phyloP scores from a whole-genome alignment of 2,329 filamentous ascomycete species.

The Stemphylium lycopersici region DNA sequence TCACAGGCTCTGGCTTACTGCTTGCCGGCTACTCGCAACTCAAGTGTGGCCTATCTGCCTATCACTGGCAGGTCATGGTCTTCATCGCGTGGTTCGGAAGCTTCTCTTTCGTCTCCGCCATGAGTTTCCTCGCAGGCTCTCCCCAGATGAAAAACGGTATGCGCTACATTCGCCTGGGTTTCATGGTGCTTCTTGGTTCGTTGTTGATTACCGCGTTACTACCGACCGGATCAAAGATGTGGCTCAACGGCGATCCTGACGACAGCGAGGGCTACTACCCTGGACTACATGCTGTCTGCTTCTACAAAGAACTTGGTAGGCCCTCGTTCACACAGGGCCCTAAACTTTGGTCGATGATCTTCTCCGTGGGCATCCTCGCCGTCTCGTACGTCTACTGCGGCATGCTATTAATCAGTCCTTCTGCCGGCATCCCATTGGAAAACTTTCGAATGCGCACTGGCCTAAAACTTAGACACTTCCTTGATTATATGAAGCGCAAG shows the following conservation, averaged over 20 bases:
- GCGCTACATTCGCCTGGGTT: conserved; percentile 24
- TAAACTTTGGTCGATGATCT: conserved; percentile 32
- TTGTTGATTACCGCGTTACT: conserved; percentile 29
- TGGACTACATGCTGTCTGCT: conserved; percentile 25
- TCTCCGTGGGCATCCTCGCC: conserved; percentile 28
- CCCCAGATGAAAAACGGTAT: conserved; percentile 29
- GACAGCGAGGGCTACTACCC: conserved; percentile 30
- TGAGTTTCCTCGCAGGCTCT: conserved; percentile 29
- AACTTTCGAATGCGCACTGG: conserved; percentile 24
- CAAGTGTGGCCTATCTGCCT: conserved; percentile 31
- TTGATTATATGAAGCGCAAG: conserved; percentile 18
- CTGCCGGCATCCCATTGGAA: conserved; percentile 14
- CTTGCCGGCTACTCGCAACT: conserved; percentile 30
- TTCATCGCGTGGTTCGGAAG: conserved; percentile 33
- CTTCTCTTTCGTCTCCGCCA: conserved; percentile 28
- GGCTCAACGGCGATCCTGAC: conserved; percentile 22
- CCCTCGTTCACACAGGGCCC: conserved; percentile 16
- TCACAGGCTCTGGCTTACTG: conserved; percentile 34
- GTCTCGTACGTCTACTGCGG: conserved; percentile 28
- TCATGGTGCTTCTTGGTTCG: conserved; percentile 27
- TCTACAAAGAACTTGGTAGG: conserved; percentile 23
- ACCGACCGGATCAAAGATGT: conserved; percentile 31
- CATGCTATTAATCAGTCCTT: conserved; percentile 28
- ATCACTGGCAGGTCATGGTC: conserved; percentile 38
- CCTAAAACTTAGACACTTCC: conserved; percentile 14